Evolutionary conservation across 495 filamentous ascomycete species (phyloP).

Genomic region (Parachaetomium inaequale): DNA sequence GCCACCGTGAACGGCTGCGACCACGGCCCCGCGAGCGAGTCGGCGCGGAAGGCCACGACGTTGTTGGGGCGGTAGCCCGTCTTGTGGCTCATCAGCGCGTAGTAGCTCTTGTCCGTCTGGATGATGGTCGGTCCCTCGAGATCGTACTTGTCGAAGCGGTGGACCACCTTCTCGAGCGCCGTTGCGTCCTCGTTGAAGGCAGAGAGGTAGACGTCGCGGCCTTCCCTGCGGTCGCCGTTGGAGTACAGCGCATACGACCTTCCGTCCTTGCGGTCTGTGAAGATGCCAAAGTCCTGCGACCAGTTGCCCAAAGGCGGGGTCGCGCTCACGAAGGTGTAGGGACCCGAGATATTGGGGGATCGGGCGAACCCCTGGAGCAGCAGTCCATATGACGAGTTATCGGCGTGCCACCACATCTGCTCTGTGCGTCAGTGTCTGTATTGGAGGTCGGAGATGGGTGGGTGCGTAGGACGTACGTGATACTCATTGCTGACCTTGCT

Average conservation of each 20-base stretch:
- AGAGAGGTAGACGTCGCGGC: constrained; percentile 42
- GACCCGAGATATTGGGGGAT: constrained; percentile 38
- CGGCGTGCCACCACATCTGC: constrained; percentile 51
- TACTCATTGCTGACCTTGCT: constrained; percentile 35
- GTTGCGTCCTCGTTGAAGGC: constrained; percentile 39
- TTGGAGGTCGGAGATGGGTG: neutral
- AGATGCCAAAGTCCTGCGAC: constrained; percentile 48
- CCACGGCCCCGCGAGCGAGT: constrained; percentile 50
- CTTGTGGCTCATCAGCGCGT: constrained; percentile 47
- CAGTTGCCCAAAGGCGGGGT: constrained; percentile 45
- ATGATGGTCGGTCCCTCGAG: constrained; percentile 45
- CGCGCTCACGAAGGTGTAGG: constrained; percentile 40
- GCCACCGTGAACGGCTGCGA: constrained; percentile 49
- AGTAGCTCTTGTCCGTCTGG: constrained; percentile 45
- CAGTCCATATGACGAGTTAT: constrained; percentile 43
- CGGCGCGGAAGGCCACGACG: constrained; percentile 46
- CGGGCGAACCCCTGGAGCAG: constrained; percentile 43
- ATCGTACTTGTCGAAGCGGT: constrained; percentile 46
- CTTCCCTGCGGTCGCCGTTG: constrained; percentile 41
- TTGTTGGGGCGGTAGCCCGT: constrained; percentile 49
- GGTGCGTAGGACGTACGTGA: constrained; percentile 28
- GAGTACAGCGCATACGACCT: constrained; percentile 43
- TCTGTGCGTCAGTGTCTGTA: neutral
- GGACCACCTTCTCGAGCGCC: constrained; percentile 35
- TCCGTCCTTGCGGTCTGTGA: constrained; percentile 44